These are phyloP conservation scores for Lizanozyma gosingica DNA, from an alignment of 1,139 yeast species.

Conservation along the genomic window DNA sequence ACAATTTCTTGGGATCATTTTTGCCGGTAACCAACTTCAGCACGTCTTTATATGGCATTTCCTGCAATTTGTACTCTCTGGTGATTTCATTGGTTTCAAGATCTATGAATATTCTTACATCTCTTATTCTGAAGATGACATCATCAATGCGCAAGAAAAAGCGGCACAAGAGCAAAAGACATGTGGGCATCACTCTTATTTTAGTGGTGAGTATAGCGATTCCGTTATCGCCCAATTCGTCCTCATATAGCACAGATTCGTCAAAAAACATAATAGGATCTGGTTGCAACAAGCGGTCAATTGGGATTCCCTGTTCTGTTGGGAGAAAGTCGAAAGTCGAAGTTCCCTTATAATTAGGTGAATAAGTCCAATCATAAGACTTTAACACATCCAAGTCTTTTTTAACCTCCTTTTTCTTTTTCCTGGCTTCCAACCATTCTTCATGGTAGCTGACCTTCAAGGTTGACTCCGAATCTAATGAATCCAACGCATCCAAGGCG, in stretches of 20 bases:
- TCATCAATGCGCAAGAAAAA: constrained; percentile 84
- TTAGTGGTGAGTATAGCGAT: constrained; percentile 69
- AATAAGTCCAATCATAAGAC: constrained; percentile 96
- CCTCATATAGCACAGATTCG: constrained; percentile 83
- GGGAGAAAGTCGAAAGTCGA: constrained; percentile 13
- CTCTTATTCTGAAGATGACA: constrained; percentile 75
- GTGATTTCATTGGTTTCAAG: constrained; percentile 56
- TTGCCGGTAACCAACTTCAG: constrained; percentile 31
- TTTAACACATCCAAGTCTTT: constrained; percentile 38
- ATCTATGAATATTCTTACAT: constrained; percentile 77
- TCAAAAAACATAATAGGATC: constrained; percentile 88
- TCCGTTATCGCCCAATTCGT: constrained; percentile 95
- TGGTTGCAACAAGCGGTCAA: constrained; percentile 57
- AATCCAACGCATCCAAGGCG: constrained; percentile 71
- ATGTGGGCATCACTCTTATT: constrained; percentile 81
- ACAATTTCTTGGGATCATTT: constrained; percentile 63
- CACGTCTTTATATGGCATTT: constrained; percentile 56
- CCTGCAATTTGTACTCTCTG: constrained; percentile 73
- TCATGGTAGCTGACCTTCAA: constrained; percentile 75
- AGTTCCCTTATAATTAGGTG: constrained; percentile 70
- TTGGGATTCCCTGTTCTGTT: constrained; percentile 45
- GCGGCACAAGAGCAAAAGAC: constrained; percentile 64
- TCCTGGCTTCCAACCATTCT: constrained; percentile 72
- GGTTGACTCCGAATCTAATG: constrained; percentile 38
- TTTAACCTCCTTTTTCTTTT: constrained; percentile 20